phyloP scores from a whole-genome alignment of 257 asterid species.

The Solanum appendiculatum region DNA sequence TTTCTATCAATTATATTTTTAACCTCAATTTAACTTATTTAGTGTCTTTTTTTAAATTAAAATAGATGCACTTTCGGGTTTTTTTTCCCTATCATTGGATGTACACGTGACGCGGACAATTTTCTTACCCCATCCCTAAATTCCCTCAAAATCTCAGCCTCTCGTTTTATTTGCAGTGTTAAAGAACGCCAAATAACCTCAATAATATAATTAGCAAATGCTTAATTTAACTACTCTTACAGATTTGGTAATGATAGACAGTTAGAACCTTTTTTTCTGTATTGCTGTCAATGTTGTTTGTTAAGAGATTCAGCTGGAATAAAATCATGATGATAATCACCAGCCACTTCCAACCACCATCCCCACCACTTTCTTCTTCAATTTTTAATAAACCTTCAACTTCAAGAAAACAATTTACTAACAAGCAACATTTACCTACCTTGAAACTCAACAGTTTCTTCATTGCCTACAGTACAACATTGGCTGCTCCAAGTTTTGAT shows the following conservation, averaged over 20 bases:
- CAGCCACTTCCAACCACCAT: slow-evolving; percentile 70
- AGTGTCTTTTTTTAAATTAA: too few relatives aligned
- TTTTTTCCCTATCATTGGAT: neutral
- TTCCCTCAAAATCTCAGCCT: neutral
- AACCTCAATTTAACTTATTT: neutral
- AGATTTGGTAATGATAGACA: slow-evolving; percentile 17
- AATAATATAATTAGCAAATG: neutral
- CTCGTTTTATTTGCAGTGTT: neutral
- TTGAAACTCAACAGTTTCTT: neutral
- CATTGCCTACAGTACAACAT: neutral
- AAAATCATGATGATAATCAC: slow-evolving; percentile 13
- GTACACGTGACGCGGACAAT: neutral
- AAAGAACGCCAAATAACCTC: neutral
- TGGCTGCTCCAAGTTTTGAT: neutral
- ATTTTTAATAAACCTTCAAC: slow-evolving; percentile 14
- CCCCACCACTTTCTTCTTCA: slow-evolving; percentile 30
- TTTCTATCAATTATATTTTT: neutral
- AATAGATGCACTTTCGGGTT: neutral
- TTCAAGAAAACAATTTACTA: slow-evolving; percentile 3
- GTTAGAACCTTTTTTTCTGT: neutral
- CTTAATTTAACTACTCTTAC: neutral
- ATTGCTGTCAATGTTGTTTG: slow-evolving; percentile 7
- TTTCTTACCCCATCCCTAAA: neutral
- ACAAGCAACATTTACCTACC: neutral
- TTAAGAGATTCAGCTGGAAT: slow-evolving; percentile 36